Conservation (phyloP, 306 rosid genomes). For the Pterocarpus santalinus region DNA sequence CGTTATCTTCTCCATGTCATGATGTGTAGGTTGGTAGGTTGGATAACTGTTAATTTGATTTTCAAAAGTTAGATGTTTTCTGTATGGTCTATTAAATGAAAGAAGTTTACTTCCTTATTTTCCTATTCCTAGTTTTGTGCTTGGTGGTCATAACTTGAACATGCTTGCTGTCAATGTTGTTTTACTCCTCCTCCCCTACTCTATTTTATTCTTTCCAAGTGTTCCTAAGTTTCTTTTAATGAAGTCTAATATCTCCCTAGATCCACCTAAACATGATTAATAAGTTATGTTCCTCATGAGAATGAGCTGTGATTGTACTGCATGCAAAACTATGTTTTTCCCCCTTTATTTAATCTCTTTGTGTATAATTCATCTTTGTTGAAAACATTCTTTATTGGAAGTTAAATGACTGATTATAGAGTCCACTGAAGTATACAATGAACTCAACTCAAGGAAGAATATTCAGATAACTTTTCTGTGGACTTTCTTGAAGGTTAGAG, state of each 20-base stretch:
- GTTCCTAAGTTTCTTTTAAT: background rate
- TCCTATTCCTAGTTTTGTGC: no score
- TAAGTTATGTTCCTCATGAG: no score
- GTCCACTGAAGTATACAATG: constrained; percentile 6
- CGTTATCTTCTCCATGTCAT: background rate
- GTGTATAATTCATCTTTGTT: background rate
- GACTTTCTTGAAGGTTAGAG: background rate
- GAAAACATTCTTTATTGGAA: no score
- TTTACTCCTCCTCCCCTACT: background rate
- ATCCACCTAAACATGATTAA: no score
- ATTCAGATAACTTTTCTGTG: background rate
- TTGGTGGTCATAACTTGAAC: no score
- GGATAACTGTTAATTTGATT: constrained; percentile 5
- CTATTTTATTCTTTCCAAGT: constrained; percentile 28
- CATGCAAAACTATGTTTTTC: background rate
- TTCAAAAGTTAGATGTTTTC: background rate
- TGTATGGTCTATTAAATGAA: no score
- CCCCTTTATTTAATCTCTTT: background rate
- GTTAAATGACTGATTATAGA: background rate
- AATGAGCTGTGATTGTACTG: background rate
- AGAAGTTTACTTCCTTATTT: no score
- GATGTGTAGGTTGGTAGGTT: background rate
- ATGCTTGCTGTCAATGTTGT: background rate
- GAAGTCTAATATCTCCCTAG: background rate
- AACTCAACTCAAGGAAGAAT: background rate